phyloP scores from a whole-genome alignment of 768 basidiomycete genomes.

The Collybia nuda region DNA sequence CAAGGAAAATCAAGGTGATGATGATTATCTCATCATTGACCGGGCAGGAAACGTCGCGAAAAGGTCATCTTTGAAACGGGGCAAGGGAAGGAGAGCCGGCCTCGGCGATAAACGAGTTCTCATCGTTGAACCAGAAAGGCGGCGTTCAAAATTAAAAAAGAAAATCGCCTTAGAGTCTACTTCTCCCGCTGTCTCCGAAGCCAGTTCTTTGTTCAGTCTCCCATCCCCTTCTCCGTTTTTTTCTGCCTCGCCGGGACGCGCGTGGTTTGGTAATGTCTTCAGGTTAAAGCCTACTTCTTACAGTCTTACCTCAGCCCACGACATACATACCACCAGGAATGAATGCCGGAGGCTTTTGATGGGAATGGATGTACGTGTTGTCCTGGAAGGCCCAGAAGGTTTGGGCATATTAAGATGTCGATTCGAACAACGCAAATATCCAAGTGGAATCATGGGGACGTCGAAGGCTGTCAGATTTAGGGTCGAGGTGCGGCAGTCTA shows the following conservation, averaged over 20 bases:
- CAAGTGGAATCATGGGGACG: constrained; percentile 47
- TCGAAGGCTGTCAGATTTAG: constrained; percentile 80
- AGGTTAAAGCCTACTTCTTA: constrained; percentile 73
- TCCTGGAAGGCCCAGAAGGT: constrained; percentile 62
- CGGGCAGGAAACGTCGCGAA: constrained; percentile 23
- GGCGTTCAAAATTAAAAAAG: constrained; percentile 35
- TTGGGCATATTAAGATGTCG: constrained; percentile 75
- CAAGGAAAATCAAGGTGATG: constrained; percentile 56
- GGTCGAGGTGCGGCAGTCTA: constrained; percentile 63
- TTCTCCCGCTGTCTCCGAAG: constrained; percentile 48
- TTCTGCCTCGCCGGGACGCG: constrained; percentile 51
- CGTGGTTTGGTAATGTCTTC: constrained; percentile 90
- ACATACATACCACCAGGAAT: constrained; percentile 63
- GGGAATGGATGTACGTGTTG: constrained; percentile 67
- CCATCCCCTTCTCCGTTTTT: constrained; percentile 36
- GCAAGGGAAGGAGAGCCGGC: constrained; percentile 26
- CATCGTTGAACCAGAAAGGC: constrained; percentile 47
- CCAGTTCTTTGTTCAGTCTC: constrained; percentile 29
- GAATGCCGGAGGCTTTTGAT: constrained; percentile 75
- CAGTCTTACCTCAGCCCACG: constrained; percentile 55
- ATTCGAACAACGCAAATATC: constrained; percentile 64
- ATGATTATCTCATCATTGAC: constrained; percentile 13
- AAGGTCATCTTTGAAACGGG: constrained; percentile 47
- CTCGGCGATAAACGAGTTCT: constrained; percentile 37
- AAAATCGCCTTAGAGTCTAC: constrained; percentile 20